Evolutionary conservation across 345 rosid genomes (phyloP), one percentile per base, ranked within the genome.

Genomic region (Punica granatum): DNA sequence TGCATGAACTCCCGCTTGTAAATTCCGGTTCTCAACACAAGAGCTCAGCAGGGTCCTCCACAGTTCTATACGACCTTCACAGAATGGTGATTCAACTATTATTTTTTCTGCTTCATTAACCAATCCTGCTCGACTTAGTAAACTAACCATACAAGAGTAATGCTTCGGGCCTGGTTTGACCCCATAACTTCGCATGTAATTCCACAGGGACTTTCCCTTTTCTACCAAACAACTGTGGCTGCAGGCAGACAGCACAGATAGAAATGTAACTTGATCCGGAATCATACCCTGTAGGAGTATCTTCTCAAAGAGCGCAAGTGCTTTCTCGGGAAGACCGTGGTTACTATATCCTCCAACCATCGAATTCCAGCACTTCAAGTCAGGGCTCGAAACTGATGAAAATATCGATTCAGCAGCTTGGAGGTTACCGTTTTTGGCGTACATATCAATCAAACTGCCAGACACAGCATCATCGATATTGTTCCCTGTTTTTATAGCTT

Each of bases 361-460:
- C 1, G 94, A 82, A 79, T 90, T 93, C 92, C 90, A 93, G 70
- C 98, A 87, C 79, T 81, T 93, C 56, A 90, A 82, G 77, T 93
- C 98, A 7, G 91, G 96, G 69, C 81, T 42, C 0, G 60, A 56
- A 61, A 80, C 75, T 44, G 59, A 58, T 56, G 74, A 75, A 74
- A 89, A 90, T 69, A 89, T 67, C 39, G 81, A 77, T 66, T 73
- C 74, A 64, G 97, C 89, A 30, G 78, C 85, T 61, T 49, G 73
- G 43, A 83, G 81, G 68, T 75, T 62, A 30, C 97, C 93, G 39
- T 78, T 86, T 82, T 93, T 89, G 28, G 89, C 87, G 68, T 90
- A 93, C 97, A 89, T 93, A 71, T 90, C 90, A 60, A 90, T 60
- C 63, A 89, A 75, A 67, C 94, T 84, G 54, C 98, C 92, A 49